These are phyloP conservation scores for Rhizoclosmatium globosum DNA, from an alignment of 192 early-diverging fungal species.

Conservation along the genomic window DNA sequence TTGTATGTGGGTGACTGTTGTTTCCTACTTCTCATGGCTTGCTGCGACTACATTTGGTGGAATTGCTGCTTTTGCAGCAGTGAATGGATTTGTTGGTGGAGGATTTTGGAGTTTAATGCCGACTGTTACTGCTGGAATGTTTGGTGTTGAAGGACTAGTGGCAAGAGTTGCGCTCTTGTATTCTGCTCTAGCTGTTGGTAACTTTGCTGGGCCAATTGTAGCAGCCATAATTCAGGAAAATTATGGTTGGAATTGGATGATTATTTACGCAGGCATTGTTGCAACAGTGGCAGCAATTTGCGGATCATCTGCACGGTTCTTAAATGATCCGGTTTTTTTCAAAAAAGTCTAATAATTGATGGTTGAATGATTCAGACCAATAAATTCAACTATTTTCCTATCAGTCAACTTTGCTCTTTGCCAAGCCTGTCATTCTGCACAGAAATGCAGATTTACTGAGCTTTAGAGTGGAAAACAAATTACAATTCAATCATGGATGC, in stretches of 20 bases:
- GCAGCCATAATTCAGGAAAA: not conserved
- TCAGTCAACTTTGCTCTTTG: too few relatives aligned
- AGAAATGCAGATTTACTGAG: too few relatives aligned
- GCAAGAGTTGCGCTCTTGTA: conserved; percentile 32
- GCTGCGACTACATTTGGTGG: not conserved
- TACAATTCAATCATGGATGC: too few relatives aligned
- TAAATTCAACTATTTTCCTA: too few relatives aligned
- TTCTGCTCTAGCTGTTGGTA: conserved; percentile 19
- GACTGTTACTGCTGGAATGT: conserved; percentile 31
- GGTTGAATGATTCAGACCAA: too few relatives aligned
- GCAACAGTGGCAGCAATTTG: not conserved
- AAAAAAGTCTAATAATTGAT: conserved; percentile 17
- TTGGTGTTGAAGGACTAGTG: conserved; percentile 16
- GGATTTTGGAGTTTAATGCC: conserved; percentile 45
- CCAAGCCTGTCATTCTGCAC: too few relatives aligned
- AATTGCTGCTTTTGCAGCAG: not conserved
- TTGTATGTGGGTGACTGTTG: conserved; percentile 43
- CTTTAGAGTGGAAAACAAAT: too few relatives aligned
- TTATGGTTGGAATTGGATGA: not conserved
- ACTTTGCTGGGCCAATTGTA: conserved; percentile 20
- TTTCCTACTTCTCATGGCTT: conserved; percentile 34
- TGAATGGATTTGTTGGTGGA: conserved; percentile 28
- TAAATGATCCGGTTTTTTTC: not conserved
- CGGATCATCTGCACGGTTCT: not conserved
- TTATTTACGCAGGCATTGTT: not conserved